A percentile compares a stretch with the other conserved stretches of the same genome.
Conservation (phyloP, 1,284 basidiomycete species). For the Trametes polyzona region DNA sequence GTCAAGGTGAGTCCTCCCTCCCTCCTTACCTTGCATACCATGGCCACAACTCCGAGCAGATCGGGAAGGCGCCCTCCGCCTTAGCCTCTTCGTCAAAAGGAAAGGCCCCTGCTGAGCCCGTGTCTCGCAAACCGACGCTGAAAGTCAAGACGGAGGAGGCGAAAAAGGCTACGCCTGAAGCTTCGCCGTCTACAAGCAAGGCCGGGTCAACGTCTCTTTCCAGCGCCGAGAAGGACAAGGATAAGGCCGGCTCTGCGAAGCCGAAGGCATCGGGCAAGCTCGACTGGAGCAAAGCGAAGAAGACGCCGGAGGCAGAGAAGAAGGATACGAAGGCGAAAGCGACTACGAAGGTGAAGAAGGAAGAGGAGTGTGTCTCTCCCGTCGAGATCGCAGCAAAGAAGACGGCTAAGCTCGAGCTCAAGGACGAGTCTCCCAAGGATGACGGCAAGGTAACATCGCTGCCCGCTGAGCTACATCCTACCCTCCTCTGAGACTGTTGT, state of each 20-base stretch:
- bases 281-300: slow-evolving; percentile 69
- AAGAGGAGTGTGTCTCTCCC: slow-evolving; percentile 20
- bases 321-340: slow-evolving; percentile 23
- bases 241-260: slow-evolving; percentile 36
- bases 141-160: slow-evolving; percentile 29
- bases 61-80: slow-evolving; percentile 23
- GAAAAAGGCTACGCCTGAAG: slow-evolving; percentile 9
- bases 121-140: slow-evolving; percentile 19
- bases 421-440: slow-evolving; percentile 22
- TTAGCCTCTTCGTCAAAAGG: slow-evolving; percentile 33
- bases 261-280: slow-evolving; percentile 58
- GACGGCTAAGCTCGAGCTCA: slow-evolving; percentile 30
- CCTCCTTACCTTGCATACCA: neutral
- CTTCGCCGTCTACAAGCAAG: neutral
- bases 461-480: neutral
- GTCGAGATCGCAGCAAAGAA: slow-evolving; percentile 22
- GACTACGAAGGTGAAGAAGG: slow-evolving; percentile 20
- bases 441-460: slow-evolving; percentile 24
- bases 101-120: slow-evolving; percentile 23
- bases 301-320: slow-evolving; percentile 33
- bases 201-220: neutral
- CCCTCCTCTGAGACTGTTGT: neutral
- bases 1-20: slow-evolving; percentile 48
- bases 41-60: slow-evolving; percentile 8
- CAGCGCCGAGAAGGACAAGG: slow-evolving; percentile 29